Percentiles rank a stretch among this genome's conserved stretches.
These are phyloP conservation scores for Lojkania enalia DNA, from an alignment of 2,329 filamentous ascomycete species.

Conservation along the genomic window DNA sequence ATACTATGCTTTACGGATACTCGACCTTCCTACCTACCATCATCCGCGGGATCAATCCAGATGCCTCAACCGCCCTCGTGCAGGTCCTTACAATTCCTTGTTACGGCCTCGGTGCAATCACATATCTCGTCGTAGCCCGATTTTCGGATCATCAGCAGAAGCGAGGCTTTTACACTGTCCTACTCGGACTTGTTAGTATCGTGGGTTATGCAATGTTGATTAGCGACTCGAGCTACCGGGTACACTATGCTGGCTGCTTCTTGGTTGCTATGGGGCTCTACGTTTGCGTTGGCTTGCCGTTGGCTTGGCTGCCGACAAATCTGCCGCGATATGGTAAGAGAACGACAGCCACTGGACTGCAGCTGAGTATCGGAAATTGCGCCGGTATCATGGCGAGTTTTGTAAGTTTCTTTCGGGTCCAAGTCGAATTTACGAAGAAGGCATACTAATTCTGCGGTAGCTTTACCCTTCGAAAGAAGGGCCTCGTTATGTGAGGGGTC, in stretches of 20 bases:
- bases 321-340: slow-evolving; percentile 75
- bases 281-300: slow-evolving; percentile 57
- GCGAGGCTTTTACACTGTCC: slow-evolving; percentile 66
- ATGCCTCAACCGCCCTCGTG: slow-evolving; percentile 65
- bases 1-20: slow-evolving; percentile 79
- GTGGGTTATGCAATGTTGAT: slow-evolving; percentile 71
- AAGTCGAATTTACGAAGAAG: not conserved
- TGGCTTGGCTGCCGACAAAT: slow-evolving; percentile 67
- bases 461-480: slow-evolving; percentile 52
- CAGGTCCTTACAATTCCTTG: slow-evolving; percentile 79
- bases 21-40: slow-evolving; percentile 80
- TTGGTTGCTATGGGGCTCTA: slow-evolving; percentile 76
- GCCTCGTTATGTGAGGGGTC: slow-evolving; percentile 56
- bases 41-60: slow-evolving; percentile 66
- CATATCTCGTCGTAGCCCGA: slow-evolving; percentile 67
- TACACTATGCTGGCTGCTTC: slow-evolving; percentile 76
- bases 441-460: slow-evolving; percentile 25
- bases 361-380: slow-evolving; percentile 70
- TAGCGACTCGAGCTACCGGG: slow-evolving; percentile 61
- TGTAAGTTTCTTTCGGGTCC: slow-evolving; percentile 47
- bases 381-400: slow-evolving; percentile 76
- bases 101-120: slow-evolving; percentile 71
- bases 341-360: slow-evolving; percentile 70
- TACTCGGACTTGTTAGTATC: slow-evolving; percentile 65
- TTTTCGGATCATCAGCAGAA: slow-evolving; percentile 69